Evolutionary conservation across 2,329 filamentous ascomycete genomes (phyloP).

Genomic region (Niveomyces coronatus): DNA sequence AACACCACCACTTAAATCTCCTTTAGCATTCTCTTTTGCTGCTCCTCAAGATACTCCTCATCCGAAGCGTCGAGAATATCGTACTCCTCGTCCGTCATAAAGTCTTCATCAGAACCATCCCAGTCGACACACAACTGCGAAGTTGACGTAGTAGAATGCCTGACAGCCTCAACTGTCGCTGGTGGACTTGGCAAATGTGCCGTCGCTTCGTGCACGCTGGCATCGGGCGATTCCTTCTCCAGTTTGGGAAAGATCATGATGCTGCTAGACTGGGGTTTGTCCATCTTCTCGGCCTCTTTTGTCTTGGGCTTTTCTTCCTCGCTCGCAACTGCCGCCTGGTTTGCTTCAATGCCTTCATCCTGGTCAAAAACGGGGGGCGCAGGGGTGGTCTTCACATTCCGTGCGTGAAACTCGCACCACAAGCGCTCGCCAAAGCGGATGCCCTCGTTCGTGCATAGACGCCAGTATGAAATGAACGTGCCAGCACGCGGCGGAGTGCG

Average conservation of each 20-base stretch:
- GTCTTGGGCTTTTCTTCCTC: constrained; percentile 20
- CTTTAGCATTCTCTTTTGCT: constrained; percentile 30
- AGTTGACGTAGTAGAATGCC: constrained; percentile 33
- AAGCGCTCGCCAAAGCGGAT: constrained; percentile 82
- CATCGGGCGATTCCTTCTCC: constrained; percentile 80
- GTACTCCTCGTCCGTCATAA: constrained; percentile 96
- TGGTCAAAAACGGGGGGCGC: constrained; percentile 17
- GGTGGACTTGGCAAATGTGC: constrained; percentile 20
- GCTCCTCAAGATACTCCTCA: constrained; percentile 61
- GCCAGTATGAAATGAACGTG: constrained; percentile 91
- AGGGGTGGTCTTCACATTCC: constrained; percentile 26
- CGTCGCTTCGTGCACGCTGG: constrained; percentile 61
- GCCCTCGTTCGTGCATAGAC: constrained; percentile 71
- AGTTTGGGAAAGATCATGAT: constrained; percentile 96
- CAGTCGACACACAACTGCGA: constrained; percentile 37
- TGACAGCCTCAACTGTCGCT: constrained; percentile 31
- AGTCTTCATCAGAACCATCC: constrained; percentile 59
- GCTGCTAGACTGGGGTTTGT: constrained; percentile 28
- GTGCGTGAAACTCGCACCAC: constrained; percentile 85
- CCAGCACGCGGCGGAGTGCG: constrained; percentile 69
- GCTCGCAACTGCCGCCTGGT: too few relatives aligned
- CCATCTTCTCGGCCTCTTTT: constrained; percentile 16
- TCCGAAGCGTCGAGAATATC: constrained; percentile 94
- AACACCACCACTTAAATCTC: constrained; percentile 24
- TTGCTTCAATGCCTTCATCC: constrained; percentile 14